A percentile compares a stretch with the other conserved stretches of the same genome.
phyloP scores from a whole-genome alignment of 768 basidiomycete species.

The Suillus subluteus region DNA sequence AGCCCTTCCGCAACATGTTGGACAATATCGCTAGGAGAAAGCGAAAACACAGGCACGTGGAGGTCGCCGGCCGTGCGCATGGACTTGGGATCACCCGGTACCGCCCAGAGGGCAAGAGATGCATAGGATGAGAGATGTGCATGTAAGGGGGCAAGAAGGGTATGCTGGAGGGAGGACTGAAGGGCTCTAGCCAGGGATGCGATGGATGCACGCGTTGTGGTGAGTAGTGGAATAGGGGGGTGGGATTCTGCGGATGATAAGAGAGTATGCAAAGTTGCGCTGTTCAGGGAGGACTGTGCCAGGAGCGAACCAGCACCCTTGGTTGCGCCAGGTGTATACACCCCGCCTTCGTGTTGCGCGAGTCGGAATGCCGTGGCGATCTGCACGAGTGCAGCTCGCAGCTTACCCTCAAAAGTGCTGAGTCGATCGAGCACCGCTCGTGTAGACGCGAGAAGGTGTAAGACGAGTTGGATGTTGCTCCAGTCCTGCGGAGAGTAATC shows the following conservation, averaged over 20 bases:
- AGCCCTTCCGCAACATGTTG: slow-evolving; percentile 93
- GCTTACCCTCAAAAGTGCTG: slow-evolving; percentile 65
- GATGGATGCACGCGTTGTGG: slow-evolving; percentile 56
- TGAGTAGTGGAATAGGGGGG: slow-evolving; percentile 45
- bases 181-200: slow-evolving; percentile 69
- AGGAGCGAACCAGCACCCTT: slow-evolving; percentile 76
- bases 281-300: slow-evolving; percentile 81
- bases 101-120: slow-evolving; percentile 66
- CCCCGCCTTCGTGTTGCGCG: slow-evolving; percentile 52
- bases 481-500: slow-evolving; percentile 92
- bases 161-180: slow-evolving; percentile 78
- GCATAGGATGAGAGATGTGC: slow-evolving; percentile 76
- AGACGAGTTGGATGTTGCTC: slow-evolving; percentile 78
- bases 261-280: slow-evolving; percentile 70
- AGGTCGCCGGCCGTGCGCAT: slow-evolving; percentile 39
- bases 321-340: slow-evolving; percentile 59
- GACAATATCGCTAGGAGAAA: slow-evolving; percentile 87
- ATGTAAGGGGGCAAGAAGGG: slow-evolving; percentile 82
- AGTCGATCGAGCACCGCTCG: slow-evolving; percentile 74
- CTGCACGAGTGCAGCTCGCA: slow-evolving; percentile 61
- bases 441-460: slow-evolving; percentile 85
- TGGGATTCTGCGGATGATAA: slow-evolving; percentile 47
- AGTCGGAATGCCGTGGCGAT: slow-evolving; percentile 62
- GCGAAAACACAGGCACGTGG: slow-evolving; percentile 86
- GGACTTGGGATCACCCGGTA: slow-evolving; percentile 51